A percentile compares a stretch with the other conserved stretches of the same genome.
Conservation (phyloP, 805 yeast species). For the Candida loeiensis region DNA sequence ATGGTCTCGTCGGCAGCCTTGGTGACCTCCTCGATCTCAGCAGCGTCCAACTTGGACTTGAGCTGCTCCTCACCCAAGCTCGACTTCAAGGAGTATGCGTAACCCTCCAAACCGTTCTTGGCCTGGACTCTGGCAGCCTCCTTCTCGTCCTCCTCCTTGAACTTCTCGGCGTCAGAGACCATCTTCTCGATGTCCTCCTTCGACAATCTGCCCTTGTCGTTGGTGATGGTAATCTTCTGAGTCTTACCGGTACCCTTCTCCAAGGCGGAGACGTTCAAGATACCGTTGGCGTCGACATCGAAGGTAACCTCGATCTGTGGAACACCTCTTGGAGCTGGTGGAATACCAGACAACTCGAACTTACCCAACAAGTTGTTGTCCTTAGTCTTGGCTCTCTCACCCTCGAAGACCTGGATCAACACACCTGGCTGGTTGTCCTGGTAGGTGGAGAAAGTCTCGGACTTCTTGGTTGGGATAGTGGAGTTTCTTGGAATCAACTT, state of each 20-base stretch:
- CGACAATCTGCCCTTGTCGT: conserved; percentile 97
- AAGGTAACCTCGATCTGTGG: conserved; percentile 98
- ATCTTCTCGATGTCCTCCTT: conserved; percentile 97
- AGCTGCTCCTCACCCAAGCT: conserved; percentile 50
- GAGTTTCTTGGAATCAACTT: conserved; percentile 98
- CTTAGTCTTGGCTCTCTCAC: conserved; percentile 95
- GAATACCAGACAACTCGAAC: conserved; percentile 93
- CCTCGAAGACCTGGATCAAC: conserved; percentile 93
- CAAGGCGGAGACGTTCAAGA: conserved; percentile 90
- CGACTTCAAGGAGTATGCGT: conserved; percentile 89
- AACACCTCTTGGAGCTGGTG: conserved; percentile 98
- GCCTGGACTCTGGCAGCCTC: conserved; percentile 91
- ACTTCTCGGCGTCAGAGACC: conserved; percentile 97
- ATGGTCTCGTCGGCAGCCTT: conserved; percentile 84
- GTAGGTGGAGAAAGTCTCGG: conserved; percentile 93
- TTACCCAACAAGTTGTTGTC: conserved; percentile 97
- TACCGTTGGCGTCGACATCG: conserved; percentile 96
- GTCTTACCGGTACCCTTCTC: conserved; percentile 99
- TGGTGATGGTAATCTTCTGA: conserved; percentile 95
- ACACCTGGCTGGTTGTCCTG: conserved; percentile 99
- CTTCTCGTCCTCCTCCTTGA: conserved; percentile 92
- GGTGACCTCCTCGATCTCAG: conserved; percentile 64
- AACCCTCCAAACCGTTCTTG: conserved; percentile 94
- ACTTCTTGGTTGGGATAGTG: conserved; percentile 95
- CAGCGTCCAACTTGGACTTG: conserved; percentile 48